Base-by-base conservation (phyloP, 441 rosid genomes). In the Hura crepitans region DNA sequence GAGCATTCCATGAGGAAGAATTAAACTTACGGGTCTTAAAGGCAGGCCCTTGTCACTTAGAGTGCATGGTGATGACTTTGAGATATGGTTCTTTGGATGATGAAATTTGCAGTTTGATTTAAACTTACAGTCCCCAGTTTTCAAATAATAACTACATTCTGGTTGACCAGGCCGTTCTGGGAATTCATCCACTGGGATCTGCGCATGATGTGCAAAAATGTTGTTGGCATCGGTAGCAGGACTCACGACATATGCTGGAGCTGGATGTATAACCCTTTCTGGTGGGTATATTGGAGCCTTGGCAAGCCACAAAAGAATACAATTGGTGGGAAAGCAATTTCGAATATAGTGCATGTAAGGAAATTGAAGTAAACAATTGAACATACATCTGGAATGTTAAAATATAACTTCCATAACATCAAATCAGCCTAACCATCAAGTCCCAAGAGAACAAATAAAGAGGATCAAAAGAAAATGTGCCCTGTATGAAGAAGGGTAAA, bases 91-190 rank as follows among this genome's bases (percentile, higher is more conserved):
- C 84, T 88, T 93, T 23, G 98, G 98, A 82, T 93, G 99, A 75
- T 93, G 86, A 84, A 77, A 96, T 80, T 85, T 96, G 97, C 99
- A 96, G 68, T 56, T 88, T 67, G 85, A 84, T 75, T 80, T 96
- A 69, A 82, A 96, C 83, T 89, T 96, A 60, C 99, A 96, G 66
- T 87, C 93, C 71, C 99, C 99, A 27, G 91, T 89, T 84, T 85
- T 93, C 47, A 93, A 53, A 68, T 81, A 96, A 75, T 82, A 91
- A 75, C 75, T 80, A 83, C 98, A 96, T 33, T 88, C 97, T 27
- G 95, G 96, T 72, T 86, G 92, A 78, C 92, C 96, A 30, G 93
- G 98, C 68, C 96, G 89, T 76, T 87, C 93, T 1, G 99, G 98
- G 72, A 80, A 96, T 72, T 92, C 96, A 64, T 87, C 93, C 49